These are phyloP conservation scores for Ambrosia artemisiifolia DNA, from an alignment of 129 eudicot species.

Conservation along the genomic window DNA sequence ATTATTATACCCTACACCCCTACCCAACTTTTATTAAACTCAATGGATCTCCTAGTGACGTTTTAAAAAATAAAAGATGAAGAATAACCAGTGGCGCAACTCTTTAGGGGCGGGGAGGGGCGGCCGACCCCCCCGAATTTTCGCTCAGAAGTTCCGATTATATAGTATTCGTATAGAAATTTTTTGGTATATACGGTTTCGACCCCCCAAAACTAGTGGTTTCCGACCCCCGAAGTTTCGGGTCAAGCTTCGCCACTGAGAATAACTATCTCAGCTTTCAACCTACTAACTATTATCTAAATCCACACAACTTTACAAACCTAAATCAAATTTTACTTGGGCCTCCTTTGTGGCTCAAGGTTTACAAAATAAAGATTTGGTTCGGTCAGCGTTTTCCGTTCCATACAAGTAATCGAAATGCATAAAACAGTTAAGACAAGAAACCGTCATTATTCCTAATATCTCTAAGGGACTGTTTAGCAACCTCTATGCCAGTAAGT, in stretches of 20 bases:
- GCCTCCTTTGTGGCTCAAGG: neutral
- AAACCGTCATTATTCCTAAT: neutral
- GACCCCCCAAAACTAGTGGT: too few species aligned
- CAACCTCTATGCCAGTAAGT: too few species aligned
- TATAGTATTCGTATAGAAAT: too few species aligned
- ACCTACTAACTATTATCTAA: neutral
- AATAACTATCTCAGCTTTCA: conserved; percentile 11
- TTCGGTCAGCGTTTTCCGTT: neutral
- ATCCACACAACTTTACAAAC: neutral
- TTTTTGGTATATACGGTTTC: too few species aligned
- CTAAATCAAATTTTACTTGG: conserved; percentile 5
- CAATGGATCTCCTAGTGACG: neutral
- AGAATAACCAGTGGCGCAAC: too few species aligned
- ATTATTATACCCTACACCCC: neutral
- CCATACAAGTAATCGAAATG: neutral
- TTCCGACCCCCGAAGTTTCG: too few species aligned
- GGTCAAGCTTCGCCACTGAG: too few species aligned
- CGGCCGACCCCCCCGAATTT: too few species aligned
- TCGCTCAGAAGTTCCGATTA: too few species aligned
- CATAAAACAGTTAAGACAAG: neutral
- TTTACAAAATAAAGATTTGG: neutral
- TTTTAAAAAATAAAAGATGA: neutral
- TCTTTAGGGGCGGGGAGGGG: too few species aligned
- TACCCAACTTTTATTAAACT: conserved; percentile 1
- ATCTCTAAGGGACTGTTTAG: too few species aligned